Conservation (phyloP, 192 early-diverging fungal species). For the Coemansia sp. region DNA sequence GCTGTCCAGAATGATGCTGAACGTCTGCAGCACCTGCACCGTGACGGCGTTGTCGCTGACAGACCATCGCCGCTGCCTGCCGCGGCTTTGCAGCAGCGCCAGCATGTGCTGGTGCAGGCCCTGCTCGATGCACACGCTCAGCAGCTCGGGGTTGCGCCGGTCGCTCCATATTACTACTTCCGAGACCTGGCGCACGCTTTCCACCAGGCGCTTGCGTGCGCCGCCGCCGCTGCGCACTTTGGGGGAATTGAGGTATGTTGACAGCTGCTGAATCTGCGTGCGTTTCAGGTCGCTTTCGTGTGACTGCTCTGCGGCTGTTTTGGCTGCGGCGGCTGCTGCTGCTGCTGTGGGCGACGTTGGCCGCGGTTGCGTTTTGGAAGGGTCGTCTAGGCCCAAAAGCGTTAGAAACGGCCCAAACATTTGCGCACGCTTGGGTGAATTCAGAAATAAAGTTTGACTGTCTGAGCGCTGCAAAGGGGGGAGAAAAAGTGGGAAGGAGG, state of each 20-base stretch:
- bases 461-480: too few relatives aligned
- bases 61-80: neutral
- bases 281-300: slow-evolving; percentile 8
- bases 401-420: slow-evolving; percentile 32
- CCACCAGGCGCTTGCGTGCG: slow-evolving; percentile 28
- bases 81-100: slow-evolving; percentile 13
- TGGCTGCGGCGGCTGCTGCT: neutral
- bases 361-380: neutral
- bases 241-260: slow-evolving; percentile 16
- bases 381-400: slow-evolving; percentile 18
- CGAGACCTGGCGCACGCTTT: slow-evolving; percentile 38
- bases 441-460: too few relatives aligned
- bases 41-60: slow-evolving; percentile 19
- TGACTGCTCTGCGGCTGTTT: slow-evolving; percentile 2
- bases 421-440: neutral
- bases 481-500: too few relatives aligned
- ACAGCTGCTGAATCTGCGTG: slow-evolving; percentile 17
- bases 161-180: slow-evolving; percentile 49
- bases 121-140: slow-evolving; percentile 31
- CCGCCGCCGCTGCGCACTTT: slow-evolving; percentile 6
- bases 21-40: slow-evolving; percentile 51
- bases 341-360: neutral
- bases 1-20: slow-evolving; percentile 54
- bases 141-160: slow-evolving; percentile 40
- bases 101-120: slow-evolving; percentile 37